phyloP scores from a whole-genome alignment of 805 yeast species.

The Wickerhamiella parazyma region DNA sequence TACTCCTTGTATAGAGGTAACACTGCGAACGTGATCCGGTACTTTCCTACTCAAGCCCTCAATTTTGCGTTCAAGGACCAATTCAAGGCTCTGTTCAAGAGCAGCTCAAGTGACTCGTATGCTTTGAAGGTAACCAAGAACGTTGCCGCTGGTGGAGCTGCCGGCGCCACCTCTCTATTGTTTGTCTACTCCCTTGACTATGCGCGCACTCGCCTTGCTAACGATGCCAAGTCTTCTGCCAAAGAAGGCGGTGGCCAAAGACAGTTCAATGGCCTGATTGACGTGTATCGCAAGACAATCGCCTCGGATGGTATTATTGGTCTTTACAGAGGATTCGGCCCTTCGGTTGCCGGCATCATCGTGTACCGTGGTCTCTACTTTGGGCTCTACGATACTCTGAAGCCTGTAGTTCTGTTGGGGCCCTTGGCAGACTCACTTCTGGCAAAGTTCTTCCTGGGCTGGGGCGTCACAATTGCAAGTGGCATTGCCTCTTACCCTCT shows the following conservation, averaged over 20 bases:
- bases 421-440: constrained; percentile 78
- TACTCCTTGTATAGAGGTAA: constrained; percentile 94
- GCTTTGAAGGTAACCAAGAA: constrained; percentile 83
- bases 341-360: constrained; percentile 88
- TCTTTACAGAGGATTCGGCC: constrained; percentile 96
- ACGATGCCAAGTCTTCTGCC: constrained; percentile 73
- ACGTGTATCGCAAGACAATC: constrained; percentile 85
- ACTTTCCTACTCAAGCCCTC: constrained; percentile 96
- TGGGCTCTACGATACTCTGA: constrained; percentile 88
- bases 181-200: constrained; percentile 89
- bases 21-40: constrained; percentile 92
- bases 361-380: constrained; percentile 97
- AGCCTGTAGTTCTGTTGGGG: constrained; percentile 82
- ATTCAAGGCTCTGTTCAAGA: constrained; percentile 84
- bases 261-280: constrained; percentile 89
- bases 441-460: constrained; percentile 86
- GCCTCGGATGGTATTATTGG: constrained; percentile 92
- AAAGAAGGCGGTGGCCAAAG: constrained; percentile 58
- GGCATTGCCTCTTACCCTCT: constrained; percentile 95
- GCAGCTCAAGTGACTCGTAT: constrained; percentile 80
- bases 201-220: constrained; percentile 94
- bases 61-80: constrained; percentile 94
- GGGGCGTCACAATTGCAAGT: constrained; percentile 93
- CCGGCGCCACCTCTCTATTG: constrained; percentile 82
- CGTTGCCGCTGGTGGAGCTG: constrained; percentile 94